Conservation (phyloP, 108 stramenopile genomes). For the Poteriospumella lacustris region DNA sequence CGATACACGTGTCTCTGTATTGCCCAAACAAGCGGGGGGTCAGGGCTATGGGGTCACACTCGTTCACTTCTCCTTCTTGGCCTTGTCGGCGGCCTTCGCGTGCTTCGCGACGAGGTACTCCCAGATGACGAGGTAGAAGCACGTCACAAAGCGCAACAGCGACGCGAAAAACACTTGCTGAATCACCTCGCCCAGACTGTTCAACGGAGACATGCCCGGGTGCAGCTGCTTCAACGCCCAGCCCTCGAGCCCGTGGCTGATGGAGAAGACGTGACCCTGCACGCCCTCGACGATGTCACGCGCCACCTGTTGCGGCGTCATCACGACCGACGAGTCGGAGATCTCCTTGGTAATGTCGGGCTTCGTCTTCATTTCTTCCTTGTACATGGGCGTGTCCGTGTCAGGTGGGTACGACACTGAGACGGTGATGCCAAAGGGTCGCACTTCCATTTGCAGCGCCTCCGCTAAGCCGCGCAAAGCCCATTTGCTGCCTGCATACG, state of each 20-base stretch:
- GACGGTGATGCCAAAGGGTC: conserved; percentile 48
- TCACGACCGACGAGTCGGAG: background rate
- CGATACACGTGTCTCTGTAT: no score
- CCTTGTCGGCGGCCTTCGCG: background rate
- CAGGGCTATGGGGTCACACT: no score
- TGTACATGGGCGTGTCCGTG: conserved; percentile 92
- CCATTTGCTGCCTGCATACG: conserved; percentile 44
- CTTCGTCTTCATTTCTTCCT: conserved; percentile 39
- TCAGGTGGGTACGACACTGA: conserved; percentile 85
- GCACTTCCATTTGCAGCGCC: conserved; percentile 46
- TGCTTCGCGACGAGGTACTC: background rate
- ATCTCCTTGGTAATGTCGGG: background rate
- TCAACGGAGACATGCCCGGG: conserved; percentile 22
- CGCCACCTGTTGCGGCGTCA: background rate
- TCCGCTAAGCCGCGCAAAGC: conserved; percentile 47
- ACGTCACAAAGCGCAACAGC: background rate
- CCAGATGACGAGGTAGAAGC: conserved; percentile 11
- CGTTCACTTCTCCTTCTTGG: background rate
- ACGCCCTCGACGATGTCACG: background rate
- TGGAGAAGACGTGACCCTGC: background rate
- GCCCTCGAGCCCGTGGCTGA: conserved; percentile 1
- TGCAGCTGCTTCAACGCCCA: conserved; percentile 12
- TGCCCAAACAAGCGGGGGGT: no score
- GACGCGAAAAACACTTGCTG: conserved; percentile 11
- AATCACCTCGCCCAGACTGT: background rate